Evolutionary conservation across 169 alveolate species (phyloP).

Genomic region (Plasmodium falciparum): DNA sequence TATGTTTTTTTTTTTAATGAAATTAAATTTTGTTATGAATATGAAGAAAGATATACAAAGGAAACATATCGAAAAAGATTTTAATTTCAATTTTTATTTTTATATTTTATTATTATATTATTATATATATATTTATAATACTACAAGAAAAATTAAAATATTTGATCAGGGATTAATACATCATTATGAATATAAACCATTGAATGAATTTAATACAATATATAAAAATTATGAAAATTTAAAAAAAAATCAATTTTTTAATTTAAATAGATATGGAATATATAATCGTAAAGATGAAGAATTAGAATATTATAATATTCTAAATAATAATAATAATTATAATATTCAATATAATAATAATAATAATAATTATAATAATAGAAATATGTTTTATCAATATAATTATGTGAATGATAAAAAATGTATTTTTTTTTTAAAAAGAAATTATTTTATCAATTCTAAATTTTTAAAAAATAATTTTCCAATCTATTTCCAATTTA

Average conservation of each 20-base stretch:
- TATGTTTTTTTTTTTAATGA: slow-evolving; percentile 43
- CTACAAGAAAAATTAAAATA: slow-evolving; percentile 9
- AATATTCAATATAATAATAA: background rate
- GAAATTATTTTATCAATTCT: slow-evolving; percentile 38
- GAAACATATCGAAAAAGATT: slow-evolving; percentile 25
- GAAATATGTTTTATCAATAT: slow-evolving; percentile 1
- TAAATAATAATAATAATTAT: background rate
- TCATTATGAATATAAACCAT: slow-evolving; percentile 3
- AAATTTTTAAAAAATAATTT: slow-evolving; percentile 32
- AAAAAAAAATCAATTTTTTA: slow-evolving; percentile 21
- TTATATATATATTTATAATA: slow-evolving; percentile 42
- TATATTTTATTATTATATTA: slow-evolving; percentile 47
- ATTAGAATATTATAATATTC: too few relatives aligned
- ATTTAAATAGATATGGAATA: slow-evolving; percentile 49
- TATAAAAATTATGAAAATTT: slow-evolving; percentile 20
- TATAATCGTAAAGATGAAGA: background rate
- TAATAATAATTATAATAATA: slow-evolving; percentile 6
- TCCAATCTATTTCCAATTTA: slow-evolving; percentile 53
- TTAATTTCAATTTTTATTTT: slow-evolving; percentile 22
- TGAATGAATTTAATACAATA: slow-evolving; percentile 31
- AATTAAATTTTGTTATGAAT: slow-evolving; percentile 48
- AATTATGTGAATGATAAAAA: slow-evolving; percentile 24
- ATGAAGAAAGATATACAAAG: slow-evolving; percentile 9
- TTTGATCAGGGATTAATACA: slow-evolving; percentile 12
- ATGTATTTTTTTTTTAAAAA: slow-evolving; percentile 24